Evolutionary conservation across 768 basidiomycete genomes (phyloP).

Genomic region (Tricholoma sp.): DNA sequence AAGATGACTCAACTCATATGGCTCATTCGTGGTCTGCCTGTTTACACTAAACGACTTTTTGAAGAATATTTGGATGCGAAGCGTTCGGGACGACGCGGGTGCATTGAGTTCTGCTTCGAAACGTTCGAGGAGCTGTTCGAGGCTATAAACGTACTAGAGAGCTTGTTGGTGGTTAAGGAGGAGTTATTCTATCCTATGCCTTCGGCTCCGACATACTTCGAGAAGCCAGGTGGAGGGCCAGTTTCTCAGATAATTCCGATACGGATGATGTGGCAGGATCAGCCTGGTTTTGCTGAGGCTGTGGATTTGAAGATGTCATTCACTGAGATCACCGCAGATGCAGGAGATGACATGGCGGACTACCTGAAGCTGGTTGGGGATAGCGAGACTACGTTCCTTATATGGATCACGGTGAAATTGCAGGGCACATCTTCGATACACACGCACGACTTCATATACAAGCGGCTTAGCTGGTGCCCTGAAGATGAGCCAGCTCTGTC

Average conservation of each 20-base stretch:
- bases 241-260: slow-evolving; percentile 1
- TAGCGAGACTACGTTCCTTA: not conserved
- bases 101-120: slow-evolving; percentile 1
- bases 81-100: not conserved
- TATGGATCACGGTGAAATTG: not conserved
- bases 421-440: not conserved
- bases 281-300: not conserved
- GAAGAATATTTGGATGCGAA: not conserved
- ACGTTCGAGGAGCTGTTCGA: slow-evolving; percentile 2
- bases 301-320: not conserved
- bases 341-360: not conserved
- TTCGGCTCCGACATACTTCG: not conserved
- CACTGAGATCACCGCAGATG: not conserved
- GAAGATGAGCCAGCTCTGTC: not conserved
- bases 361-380: not conserved
- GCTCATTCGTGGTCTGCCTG: not conserved
- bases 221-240: not conserved
- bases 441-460: slow-evolving; percentile 2
- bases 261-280: not conserved
- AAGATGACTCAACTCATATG: not conserved
- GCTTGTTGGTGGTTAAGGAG: not conserved
- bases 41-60: not conserved
- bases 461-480: slow-evolving; percentile 1
- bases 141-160: not conserved
- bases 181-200: not conserved